Conservation (phyloP, 805 yeast genomes). For the Hanseniaspora singularis region DNA sequence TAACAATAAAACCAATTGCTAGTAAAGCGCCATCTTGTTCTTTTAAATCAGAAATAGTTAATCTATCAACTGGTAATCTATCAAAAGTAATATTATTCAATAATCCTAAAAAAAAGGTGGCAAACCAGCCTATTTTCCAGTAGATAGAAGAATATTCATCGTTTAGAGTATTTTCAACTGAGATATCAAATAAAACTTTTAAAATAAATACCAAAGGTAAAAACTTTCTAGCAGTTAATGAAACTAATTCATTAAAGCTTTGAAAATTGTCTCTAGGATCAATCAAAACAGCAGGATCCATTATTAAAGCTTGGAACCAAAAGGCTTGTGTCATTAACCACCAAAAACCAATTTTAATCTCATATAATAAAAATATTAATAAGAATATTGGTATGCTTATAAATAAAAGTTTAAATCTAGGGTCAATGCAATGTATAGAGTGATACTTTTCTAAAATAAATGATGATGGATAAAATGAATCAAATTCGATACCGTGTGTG, state of each 20-base stretch:
- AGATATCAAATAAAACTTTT: slow-evolving; percentile 53
- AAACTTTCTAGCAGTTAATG: slow-evolving; percentile 60
- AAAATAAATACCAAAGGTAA: slow-evolving; percentile 64
- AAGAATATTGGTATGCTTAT: slow-evolving; percentile 52
- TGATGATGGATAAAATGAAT: slow-evolving; percentile 64
- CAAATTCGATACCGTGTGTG: slow-evolving; percentile 36
- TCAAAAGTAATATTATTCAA: slow-evolving; percentile 83
- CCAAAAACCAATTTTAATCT: slow-evolving; percentile 48
- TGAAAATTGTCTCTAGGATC: slow-evolving; percentile 43
- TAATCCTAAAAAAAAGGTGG: slow-evolving; percentile 72
- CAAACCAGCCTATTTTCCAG: slow-evolving; percentile 48
- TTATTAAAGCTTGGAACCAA: slow-evolving; percentile 66
- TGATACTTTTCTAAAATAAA: slow-evolving; percentile 43
- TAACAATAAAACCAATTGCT: slow-evolving; percentile 44
- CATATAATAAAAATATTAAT: slow-evolving; percentile 44
- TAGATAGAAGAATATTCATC: slow-evolving; percentile 32
- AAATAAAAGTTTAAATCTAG: slow-evolving; percentile 43
- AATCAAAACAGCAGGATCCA: slow-evolving; percentile 65
- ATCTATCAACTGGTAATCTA: slow-evolving; percentile 73
- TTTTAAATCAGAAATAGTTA: slow-evolving; percentile 57
- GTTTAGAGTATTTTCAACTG: slow-evolving; percentile 37
- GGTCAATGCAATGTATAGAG: slow-evolving; percentile 51
- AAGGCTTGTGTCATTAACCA: slow-evolving; percentile 51
- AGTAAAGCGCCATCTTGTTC: slow-evolving; percentile 65
- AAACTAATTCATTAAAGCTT: slow-evolving; percentile 45